Percentiles rank a stretch among this genome's conserved stretches.
These are phyloP conservation scores for Canavalia gladiata DNA, from an alignment of 306 rosid species.

Conservation along the genomic window DNA sequence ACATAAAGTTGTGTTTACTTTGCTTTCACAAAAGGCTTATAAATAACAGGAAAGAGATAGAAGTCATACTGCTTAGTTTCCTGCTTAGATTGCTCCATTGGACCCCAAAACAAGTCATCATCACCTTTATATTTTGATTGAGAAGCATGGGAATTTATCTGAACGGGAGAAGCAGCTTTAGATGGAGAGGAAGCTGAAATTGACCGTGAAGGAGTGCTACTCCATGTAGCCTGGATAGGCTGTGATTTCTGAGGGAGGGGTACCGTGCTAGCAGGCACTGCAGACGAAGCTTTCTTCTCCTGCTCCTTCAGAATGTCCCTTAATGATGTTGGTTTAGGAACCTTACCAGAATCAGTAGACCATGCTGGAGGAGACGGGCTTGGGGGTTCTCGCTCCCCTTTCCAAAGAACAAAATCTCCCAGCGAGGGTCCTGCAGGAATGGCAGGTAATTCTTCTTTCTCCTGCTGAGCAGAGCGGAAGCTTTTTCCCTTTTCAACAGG, in stretches of 20 bases:
- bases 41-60: constrained; percentile 10
- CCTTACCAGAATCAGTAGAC: constrained; percentile 83
- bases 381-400: constrained; percentile 81
- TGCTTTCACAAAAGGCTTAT: background rate
- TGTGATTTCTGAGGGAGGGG: constrained; percentile 80
- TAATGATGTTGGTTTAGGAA: constrained; percentile 73
- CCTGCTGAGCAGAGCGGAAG: constrained; percentile 65
- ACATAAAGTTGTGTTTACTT: background rate
- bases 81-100: constrained; percentile 80
- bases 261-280: constrained; percentile 57
- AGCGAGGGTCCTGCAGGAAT: constrained; percentile 94
- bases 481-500: constrained; percentile 71
- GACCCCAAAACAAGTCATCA: constrained; percentile 97
- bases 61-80: constrained; percentile 81
- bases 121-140: constrained; percentile 77
- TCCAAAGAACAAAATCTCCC: constrained; percentile 93
- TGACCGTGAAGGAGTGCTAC: constrained; percentile 66
- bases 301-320: constrained; percentile 93
- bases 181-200: constrained; percentile 83
- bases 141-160: constrained; percentile 57
- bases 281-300: constrained; percentile 64
- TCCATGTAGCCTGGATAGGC: constrained; percentile 66
- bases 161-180: constrained; percentile 72
- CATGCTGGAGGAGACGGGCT: constrained; percentile 79
- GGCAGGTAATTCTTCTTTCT: constrained; percentile 77